phyloP scores from a whole-genome alignment of 106 monocot species.

The Allium fistulosum region DNA sequence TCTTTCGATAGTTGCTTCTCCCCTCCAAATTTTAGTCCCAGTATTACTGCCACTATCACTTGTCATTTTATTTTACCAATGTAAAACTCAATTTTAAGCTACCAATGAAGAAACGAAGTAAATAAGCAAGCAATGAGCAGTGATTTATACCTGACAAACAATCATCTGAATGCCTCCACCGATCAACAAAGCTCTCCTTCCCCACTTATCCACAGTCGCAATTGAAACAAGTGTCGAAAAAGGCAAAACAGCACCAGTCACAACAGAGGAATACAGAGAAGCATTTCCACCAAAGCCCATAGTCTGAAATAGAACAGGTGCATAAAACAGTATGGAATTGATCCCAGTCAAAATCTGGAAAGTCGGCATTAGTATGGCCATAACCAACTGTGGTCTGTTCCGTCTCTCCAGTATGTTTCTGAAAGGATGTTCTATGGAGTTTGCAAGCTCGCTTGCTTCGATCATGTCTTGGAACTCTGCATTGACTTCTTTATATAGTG shows the following conservation, averaged over 20 bases:
- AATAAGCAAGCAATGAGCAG: background rate
- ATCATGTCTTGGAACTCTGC: slow-evolving; percentile 90
- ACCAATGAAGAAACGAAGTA: background rate
- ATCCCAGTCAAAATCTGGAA: slow-evolving; percentile 95
- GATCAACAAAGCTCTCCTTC: slow-evolving; percentile 24
- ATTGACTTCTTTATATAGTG: slow-evolving; percentile 64
- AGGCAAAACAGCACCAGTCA: slow-evolving; percentile 76
- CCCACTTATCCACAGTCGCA: slow-evolving; percentile 59
- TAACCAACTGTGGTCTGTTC: slow-evolving; percentile 84
- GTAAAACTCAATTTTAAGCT: background rate
- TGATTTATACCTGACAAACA: slow-evolving; percentile 52
- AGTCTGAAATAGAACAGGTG: slow-evolving; percentile 92
- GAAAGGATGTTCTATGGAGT: slow-evolving; percentile 71
- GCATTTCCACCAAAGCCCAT: slow-evolving; percentile 83
- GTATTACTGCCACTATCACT: slow-evolving; percentile 66
- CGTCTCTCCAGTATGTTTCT: slow-evolving; percentile 67
- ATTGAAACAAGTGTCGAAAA: slow-evolving; percentile 87
- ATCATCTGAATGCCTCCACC: slow-evolving; percentile 69
- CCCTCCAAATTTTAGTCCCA: slow-evolving; percentile 52
- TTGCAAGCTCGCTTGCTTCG: slow-evolving; percentile 90
- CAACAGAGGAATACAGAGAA: slow-evolving; percentile 75
- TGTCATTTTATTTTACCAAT: slow-evolving; percentile 6
- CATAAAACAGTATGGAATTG: slow-evolving; percentile 92
- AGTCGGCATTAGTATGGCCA: slow-evolving; percentile 88
- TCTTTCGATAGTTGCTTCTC: slow-evolving; percentile 68